These are phyloP conservation scores for Clitopilus hobsonii DNA, from an alignment of 768 basidiomycete genomes.

Conservation along the genomic window DNA sequence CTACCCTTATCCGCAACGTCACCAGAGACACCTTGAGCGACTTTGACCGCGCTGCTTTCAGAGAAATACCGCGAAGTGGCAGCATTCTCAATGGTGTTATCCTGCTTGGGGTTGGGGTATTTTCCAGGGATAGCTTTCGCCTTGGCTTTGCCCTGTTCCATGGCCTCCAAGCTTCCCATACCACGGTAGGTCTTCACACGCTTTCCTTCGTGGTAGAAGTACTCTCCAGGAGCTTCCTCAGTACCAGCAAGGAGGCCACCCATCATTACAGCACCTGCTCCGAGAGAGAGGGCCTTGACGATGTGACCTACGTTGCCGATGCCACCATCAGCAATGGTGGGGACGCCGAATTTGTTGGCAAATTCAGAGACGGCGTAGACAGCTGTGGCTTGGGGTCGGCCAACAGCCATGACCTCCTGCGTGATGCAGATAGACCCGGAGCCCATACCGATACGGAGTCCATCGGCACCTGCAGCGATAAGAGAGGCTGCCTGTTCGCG, in stretches of 20 bases:
- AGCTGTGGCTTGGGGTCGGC: slow-evolving; percentile 96
- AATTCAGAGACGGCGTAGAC: slow-evolving; percentile 97
- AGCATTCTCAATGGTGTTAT: slow-evolving; percentile 72
- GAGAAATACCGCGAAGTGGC: slow-evolving; percentile 96
- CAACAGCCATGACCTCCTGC: slow-evolving; percentile 99
- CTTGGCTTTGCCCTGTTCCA: slow-evolving; percentile 69
- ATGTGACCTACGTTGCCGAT: slow-evolving; percentile 95
- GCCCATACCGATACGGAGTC: slow-evolving; percentile 95
- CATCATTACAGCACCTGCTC: slow-evolving; percentile 99
- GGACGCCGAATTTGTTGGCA: slow-evolving; percentile 87
- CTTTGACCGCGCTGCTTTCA: slow-evolving; percentile 88
- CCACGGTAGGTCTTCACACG: slow-evolving; percentile 98
- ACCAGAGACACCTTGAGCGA: slow-evolving; percentile 94
- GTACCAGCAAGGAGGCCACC: slow-evolving; percentile 94
- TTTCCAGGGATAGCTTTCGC: slow-evolving; percentile 31
- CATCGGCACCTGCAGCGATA: slow-evolving; percentile 93
- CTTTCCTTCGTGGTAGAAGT: slow-evolving; percentile 99
- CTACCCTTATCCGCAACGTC: slow-evolving; percentile 98
- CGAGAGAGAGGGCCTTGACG: slow-evolving; percentile 92
- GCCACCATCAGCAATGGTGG: slow-evolving; percentile 96
- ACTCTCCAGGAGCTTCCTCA: slow-evolving; percentile 96
- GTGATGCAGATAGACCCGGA: slow-evolving; percentile 99
- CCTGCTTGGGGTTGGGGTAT: slow-evolving; percentile 43
- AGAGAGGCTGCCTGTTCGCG: slow-evolving; percentile 94
- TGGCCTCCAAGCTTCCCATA: slow-evolving; percentile 95